Percentiles rank a stretch among this genome's conserved stretches.
phyloP scores from a whole-genome alignment of 2,329 filamentous ascomycete species.

The Fusarium secorum region DNA sequence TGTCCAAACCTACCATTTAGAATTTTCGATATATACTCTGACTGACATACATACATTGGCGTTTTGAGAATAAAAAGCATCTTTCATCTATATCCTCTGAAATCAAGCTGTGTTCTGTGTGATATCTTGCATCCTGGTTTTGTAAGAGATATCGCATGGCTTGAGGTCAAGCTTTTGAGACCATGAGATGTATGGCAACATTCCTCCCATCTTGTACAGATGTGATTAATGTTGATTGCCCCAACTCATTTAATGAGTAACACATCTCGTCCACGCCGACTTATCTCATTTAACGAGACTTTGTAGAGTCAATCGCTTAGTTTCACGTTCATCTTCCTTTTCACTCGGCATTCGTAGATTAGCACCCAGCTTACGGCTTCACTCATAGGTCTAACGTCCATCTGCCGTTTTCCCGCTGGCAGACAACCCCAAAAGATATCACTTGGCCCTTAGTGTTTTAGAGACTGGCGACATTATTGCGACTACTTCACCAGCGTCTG shows the following conservation, averaged over 20 bases:
- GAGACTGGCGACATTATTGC: no score
- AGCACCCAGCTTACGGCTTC: background rate
- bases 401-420: background rate
- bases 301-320: background rate
- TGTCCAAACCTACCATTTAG: slow-evolving; percentile 74
- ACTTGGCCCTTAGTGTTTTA: background rate
- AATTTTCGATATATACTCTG: background rate
- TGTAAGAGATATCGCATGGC: background rate
- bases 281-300: background rate
- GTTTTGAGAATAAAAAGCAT: slow-evolving; percentile 26
- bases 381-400: no score
- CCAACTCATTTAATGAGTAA: background rate
- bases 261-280: no score
- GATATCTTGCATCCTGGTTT: background rate
- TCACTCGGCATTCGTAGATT: background rate
- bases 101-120: background rate
- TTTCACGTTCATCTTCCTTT: background rate
- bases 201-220: background rate
- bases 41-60: slow-evolving; percentile 10
- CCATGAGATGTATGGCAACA: background rate
- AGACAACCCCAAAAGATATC: no score
- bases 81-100: background rate
- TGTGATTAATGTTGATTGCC: background rate
- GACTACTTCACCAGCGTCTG: background rate
- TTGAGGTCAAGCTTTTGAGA: background rate